These are phyloP conservation scores for Coemansia sp. DNA, from an alignment of 192 early-diverging fungal species.

Conservation along the genomic window DNA sequence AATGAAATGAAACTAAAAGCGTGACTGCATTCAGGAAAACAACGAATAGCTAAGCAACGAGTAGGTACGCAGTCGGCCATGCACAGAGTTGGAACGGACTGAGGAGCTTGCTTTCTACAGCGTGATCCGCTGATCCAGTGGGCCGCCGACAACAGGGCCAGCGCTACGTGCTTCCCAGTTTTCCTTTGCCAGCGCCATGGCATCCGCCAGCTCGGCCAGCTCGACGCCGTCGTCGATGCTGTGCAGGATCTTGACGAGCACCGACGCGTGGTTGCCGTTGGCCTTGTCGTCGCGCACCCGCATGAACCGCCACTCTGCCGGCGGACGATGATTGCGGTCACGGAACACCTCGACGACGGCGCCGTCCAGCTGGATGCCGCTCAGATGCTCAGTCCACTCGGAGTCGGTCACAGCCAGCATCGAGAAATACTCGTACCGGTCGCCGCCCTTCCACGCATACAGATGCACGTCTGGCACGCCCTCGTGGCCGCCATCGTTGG, in stretches of 20 bases:
- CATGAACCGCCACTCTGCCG: constrained; percentile 66
- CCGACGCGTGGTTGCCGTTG: constrained; percentile 63
- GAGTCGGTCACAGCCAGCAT: constrained; percentile 56
- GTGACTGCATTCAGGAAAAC: too few species aligned
- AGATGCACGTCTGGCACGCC: constrained; percentile 54
- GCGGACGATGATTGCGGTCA: constrained; percentile 51
- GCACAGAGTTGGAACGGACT: too few species aligned
- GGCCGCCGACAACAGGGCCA: too few species aligned
- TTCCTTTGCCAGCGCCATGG: constrained; percentile 5
- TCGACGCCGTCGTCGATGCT: constrained; percentile 73
- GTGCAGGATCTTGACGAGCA: constrained; percentile 58
- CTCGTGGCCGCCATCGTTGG: constrained; percentile 15
- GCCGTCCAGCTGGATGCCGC: constrained; percentile 51
- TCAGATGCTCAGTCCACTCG: constrained; percentile 53
- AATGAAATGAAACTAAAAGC: too few species aligned
- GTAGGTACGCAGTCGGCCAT: too few species aligned
- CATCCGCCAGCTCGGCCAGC: constrained; percentile 14
- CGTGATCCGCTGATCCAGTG: too few species aligned
- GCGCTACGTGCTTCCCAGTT: too few species aligned
- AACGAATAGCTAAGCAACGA: too few species aligned
- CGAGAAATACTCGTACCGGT: constrained; percentile 47
- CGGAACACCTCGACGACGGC: constrained; percentile 64
- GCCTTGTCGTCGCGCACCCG: constrained; percentile 78
- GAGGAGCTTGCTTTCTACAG: too few species aligned
- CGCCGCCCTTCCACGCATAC: constrained; percentile 51